Base-by-base conservation (phyloP, 1,284 basidiomycete species). In the Trichosporon inkin region DNA sequence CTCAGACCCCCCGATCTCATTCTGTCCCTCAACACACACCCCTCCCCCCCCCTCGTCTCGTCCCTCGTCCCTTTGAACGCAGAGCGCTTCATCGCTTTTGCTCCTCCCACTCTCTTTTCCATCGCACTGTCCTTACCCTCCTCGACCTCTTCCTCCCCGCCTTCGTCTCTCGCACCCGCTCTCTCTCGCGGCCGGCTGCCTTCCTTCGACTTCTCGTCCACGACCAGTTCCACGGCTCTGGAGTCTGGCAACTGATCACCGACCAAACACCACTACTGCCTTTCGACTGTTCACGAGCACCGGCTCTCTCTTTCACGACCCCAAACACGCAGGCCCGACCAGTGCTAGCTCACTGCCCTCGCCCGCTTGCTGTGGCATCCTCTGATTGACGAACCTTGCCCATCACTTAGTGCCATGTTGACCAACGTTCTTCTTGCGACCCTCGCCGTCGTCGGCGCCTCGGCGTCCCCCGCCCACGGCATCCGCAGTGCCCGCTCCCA, bases 151-250 rank as follows among this genome's bases (percentile, higher is more conserved):
- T 32, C 28, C 28, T 32, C 28, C 8, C 8, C 28, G 28, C 28
- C 28, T 32, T 32, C 28, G 28, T 32, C 28, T 32, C 28, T 32
- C 28, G 28, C 28, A 32, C 28, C 28, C 28, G 8, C 4, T 8
- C 4, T 8, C 28, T 4, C 28, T 32, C 28, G n/a, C n/a, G 28
- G 28, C 8, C 28, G 28, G 28, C 28, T 32, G 44, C 28, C 14
- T 32, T 8, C n/a, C 24, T n/a, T 49, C 24, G 24, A 8, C 16
- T 8, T 10, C 22, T 32, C 41, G 16, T 24, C 24, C 16, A 28
- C 44, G 44, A 49, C 44, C 44, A 32, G 44, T 32, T 28, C 22
- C 14, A 49, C 44, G 44, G 28, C 44, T 49, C 44, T 49, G 44
- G 44, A 49, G 44, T 49, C 44, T 3, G 44, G 22, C 44, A 16